Percentiles rank a stretch among this genome's conserved stretches.
phyloP scores from a whole-genome alignment of 306 rosid genomes.

The Betula pendula region DNA sequence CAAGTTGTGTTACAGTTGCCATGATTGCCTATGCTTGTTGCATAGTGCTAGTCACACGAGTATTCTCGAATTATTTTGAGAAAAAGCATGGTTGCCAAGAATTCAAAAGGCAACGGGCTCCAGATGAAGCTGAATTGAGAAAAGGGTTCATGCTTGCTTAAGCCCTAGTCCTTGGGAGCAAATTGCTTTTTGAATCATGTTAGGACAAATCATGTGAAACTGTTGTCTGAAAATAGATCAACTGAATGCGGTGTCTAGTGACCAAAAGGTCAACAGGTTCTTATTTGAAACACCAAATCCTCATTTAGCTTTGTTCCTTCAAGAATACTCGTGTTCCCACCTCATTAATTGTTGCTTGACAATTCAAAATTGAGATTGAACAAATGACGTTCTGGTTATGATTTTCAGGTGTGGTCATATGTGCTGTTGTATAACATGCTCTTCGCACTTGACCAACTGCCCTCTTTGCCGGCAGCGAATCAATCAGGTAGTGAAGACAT shows the following conservation, averaged over 20 bases:
- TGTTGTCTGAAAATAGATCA: neutral
- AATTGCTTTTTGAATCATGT: too few relatives aligned
- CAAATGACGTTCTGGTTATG: slow-evolving; percentile 25
- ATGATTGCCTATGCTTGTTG: too few relatives aligned
- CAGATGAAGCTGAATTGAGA: neutral
- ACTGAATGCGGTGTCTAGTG: neutral
- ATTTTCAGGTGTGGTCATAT: slow-evolving; percentile 93
- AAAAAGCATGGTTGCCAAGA: neutral
- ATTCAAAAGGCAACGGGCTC: neutral
- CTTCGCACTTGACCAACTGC: slow-evolving; percentile 79
- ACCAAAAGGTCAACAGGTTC: neutral
- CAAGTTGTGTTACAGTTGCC: too few relatives aligned
- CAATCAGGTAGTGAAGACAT: slow-evolving; percentile 87
- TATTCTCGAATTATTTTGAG: too few relatives aligned
- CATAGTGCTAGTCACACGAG: too few relatives aligned
- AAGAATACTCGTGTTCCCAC: neutral
- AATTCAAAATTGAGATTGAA: neutral
- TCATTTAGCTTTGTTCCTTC: slow-evolving; percentile 10
- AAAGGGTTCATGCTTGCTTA: neutral
- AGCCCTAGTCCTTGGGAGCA: neutral
- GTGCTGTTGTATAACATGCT: slow-evolving; percentile 92
- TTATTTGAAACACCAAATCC: neutral
- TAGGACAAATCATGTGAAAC: neutral
- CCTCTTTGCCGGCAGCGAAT: slow-evolving; percentile 91
- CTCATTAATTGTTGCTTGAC: neutral